Conservation (phyloP, 768 basidiomycete species). For the Tulasnella sp. region DNA sequence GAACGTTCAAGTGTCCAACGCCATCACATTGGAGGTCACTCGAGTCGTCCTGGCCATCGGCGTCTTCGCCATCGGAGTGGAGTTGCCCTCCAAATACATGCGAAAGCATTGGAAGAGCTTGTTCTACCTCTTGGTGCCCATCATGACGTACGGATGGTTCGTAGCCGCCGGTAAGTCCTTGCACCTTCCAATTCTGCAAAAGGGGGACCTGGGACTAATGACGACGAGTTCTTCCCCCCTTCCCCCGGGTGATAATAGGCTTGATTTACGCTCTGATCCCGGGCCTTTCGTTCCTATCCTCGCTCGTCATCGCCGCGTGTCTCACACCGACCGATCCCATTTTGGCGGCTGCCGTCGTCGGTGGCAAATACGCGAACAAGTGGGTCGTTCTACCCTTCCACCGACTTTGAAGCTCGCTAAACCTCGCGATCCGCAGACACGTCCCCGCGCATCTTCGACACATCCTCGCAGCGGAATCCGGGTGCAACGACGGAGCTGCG, state of each 20-base stretch:
- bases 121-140: conserved; percentile 61
- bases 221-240: background rate
- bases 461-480: conserved; percentile 28
- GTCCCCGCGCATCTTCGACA: conserved; percentile 60
- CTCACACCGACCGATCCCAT: conserved; percentile 93
- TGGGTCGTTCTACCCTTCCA: no score
- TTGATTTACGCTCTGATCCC: conserved; percentile 91
- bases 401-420: no score
- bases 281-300: conserved; percentile 75
- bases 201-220: background rate
- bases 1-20: conserved; percentile 41
- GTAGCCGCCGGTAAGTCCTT: conserved; percentile 10
- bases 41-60: conserved; percentile 91
- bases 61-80: conserved; percentile 96
- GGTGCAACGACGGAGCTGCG: conserved; percentile 94
- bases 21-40: conserved; percentile 83
- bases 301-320: conserved; percentile 83
- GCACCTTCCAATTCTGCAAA: background rate
- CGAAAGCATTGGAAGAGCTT: conserved; percentile 84
- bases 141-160: conserved; percentile 23
- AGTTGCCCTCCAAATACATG: conserved; percentile 94
- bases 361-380: conserved; percentile 96
- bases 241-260: no score
- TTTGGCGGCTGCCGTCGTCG: conserved; percentile 82
- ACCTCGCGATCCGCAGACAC: no score